Conservation (phyloP, 1,284 basidiomycete genomes). For the Kwoniella shivajii region DNA sequence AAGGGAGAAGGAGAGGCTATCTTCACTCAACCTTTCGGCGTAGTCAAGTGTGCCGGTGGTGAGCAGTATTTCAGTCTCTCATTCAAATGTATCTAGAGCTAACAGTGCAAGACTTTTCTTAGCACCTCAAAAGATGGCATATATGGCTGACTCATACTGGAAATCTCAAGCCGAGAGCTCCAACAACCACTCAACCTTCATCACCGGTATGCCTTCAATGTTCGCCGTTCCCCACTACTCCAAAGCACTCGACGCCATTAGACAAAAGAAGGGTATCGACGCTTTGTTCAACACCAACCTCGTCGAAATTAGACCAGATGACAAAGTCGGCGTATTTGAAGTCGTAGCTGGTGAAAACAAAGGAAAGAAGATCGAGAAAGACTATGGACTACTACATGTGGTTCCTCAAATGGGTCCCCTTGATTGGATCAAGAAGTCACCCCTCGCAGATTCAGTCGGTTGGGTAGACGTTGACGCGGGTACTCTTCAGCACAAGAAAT, state of each 20-base stretch:
- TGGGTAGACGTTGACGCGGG: slow-evolving; percentile 84
- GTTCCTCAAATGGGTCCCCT: slow-evolving; percentile 89
- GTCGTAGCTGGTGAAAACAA: slow-evolving; percentile 61
- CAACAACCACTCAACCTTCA: slow-evolving; percentile 72
- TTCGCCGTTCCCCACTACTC: slow-evolving; percentile 85
- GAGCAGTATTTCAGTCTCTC: slow-evolving; percentile 9
- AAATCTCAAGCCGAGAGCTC: slow-evolving; percentile 41
- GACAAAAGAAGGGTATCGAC: slow-evolving; percentile 75
- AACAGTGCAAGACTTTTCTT: background rate
- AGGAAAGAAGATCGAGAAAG: slow-evolving; percentile 65
- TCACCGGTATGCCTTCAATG: slow-evolving; percentile 91
- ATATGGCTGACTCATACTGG: slow-evolving; percentile 71
- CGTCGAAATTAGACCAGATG: slow-evolving; percentile 67
- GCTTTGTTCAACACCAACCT: slow-evolving; percentile 85
- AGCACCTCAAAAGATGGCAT: slow-evolving; percentile 93
- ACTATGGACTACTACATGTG: slow-evolving; percentile 85
- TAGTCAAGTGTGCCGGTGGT: slow-evolving; percentile 92
- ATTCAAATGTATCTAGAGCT: background rate
- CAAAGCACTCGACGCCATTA: slow-evolving; percentile 76
- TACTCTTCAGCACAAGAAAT: slow-evolving; percentile 81
- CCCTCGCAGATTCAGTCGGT: slow-evolving; percentile 76
- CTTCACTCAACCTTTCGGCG: slow-evolving; percentile 94
- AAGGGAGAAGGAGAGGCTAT: slow-evolving; percentile 74
- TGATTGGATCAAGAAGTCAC: slow-evolving; percentile 74
- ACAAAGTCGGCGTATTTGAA: slow-evolving; percentile 82